Percentiles rank a stretch among this genome's conserved stretches.
Conservation (phyloP, 768 basidiomycete genomes). For the Phlebiopsis gigantea region DNA sequence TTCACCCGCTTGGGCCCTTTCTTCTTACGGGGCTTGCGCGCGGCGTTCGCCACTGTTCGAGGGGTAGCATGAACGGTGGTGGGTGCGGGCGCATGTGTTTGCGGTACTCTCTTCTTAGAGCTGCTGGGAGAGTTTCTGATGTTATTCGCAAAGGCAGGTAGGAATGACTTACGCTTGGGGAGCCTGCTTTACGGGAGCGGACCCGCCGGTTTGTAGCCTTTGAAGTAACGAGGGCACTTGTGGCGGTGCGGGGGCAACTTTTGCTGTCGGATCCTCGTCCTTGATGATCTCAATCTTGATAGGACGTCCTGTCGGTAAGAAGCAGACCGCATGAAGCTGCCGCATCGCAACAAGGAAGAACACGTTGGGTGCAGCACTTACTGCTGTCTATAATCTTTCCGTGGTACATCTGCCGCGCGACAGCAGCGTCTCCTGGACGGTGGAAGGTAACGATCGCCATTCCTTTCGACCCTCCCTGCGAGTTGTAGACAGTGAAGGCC, state of each 20-base stretch:
- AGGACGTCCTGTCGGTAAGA: slow-evolving; percentile 44
- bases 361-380: slow-evolving; percentile 24
- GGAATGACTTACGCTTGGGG: too few species aligned
- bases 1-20: slow-evolving; percentile 74
- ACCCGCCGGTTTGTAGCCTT: too few species aligned
- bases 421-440: slow-evolving; percentile 53
- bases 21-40: slow-evolving; percentile 39
- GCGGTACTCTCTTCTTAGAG: neutral
- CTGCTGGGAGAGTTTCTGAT: too few species aligned
- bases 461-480: slow-evolving; percentile 69
- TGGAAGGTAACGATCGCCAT: slow-evolving; percentile 75
- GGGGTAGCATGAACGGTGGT: slow-evolving; percentile 3
- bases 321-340: slow-evolving; percentile 4
- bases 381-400: slow-evolving; percentile 71
- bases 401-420: slow-evolving; percentile 65
- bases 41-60: neutral
- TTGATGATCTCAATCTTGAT: slow-evolving; percentile 61
- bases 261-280: slow-evolving; percentile 31
- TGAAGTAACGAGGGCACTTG: slow-evolving; percentile 34
- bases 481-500: slow-evolving; percentile 68
- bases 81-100: neutral
- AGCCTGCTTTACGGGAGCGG: too few species aligned
- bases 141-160: too few species aligned
- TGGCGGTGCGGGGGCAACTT: slow-evolving; percentile 21
- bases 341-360: neutral